Evolutionary conservation across 148 eudicot genomes (phyloP), one percentile per base, ranked within the genome.

Genomic region (Salicornia ramosissima): DNA sequence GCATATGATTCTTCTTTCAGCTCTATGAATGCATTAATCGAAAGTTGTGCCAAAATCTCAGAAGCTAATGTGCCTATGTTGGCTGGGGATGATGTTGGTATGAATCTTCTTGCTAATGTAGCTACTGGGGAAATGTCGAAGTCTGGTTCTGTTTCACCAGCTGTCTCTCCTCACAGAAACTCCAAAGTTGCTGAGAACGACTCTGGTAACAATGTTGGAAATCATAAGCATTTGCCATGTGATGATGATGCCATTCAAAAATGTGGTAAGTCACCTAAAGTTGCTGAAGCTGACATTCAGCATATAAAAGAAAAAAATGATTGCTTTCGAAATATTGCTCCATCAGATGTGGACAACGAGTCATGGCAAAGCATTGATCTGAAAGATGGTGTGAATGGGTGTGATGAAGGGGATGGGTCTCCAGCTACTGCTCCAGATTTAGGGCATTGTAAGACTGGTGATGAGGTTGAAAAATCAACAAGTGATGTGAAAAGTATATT

Each of bases 91-190:
- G 90, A 84, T 72, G 78, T 84, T 75, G 98, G 98, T 42, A 93
- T 93, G 89, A 90, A 88, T 76, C 79, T 93, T 46, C 97, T 93
- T 77, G 97, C 98, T 13, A 93, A 90, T 84, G 98, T 93, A 36
- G 98, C 98, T 64, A 83, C 98, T 76, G 87, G 96, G 46, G 95
- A 90, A 80, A 88, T 86, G 28, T 74, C 81, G 19, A 84, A 79
- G 46, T 82, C 88, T 56, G 84, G 70, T 62, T 52, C 30, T 60
- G 79, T 61, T 29, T 83, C 95, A 18, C 88, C 87, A 30, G 57
- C 72, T 2, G 69, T 61, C 67, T 88, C 98, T 69, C 74, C 90
- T 10, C 77, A 70, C 50, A 82, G 79, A 75, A 81, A 71, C 70
- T 14, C 77, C 54, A 31, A 68, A 40, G 57, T 71, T 69, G 77